A percentile compares a stretch with the other conserved stretches of the same genome.
Conservation (phyloP, 208 protist genomes). For the Leishmania gerbilli region DNA sequence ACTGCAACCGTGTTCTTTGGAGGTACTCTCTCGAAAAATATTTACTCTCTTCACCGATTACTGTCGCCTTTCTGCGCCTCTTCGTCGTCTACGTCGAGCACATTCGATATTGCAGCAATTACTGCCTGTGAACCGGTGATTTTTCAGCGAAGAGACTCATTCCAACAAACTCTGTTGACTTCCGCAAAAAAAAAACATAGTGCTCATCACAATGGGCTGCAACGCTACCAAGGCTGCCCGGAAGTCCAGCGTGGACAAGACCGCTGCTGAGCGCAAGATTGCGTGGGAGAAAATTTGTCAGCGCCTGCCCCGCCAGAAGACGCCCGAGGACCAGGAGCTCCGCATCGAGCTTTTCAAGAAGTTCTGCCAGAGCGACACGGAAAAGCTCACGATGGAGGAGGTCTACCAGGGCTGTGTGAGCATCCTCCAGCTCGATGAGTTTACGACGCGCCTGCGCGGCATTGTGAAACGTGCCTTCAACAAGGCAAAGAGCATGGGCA, state of each 20-base stretch:
- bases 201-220: neutral
- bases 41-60: neutral
- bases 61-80: neutral
- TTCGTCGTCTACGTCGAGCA: neutral
- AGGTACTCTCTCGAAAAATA: neutral
- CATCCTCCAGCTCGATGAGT: constrained; percentile 57
- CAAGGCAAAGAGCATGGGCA: constrained; percentile 67
- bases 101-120: neutral
- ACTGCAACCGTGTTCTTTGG: neutral
- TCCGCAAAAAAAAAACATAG: neutral
- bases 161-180: neutral
- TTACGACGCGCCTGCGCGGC: constrained; percentile 60
- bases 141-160: too few relatives aligned
- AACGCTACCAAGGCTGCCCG: too few relatives aligned
- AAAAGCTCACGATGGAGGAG: constrained; percentile 68
- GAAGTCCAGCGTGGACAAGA: constrained; percentile 26
- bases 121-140: neutral
- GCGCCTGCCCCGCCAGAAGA: constrained; percentile 40
- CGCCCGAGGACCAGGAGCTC: constrained; percentile 40
- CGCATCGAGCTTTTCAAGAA: constrained; percentile 73
- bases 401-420: constrained; percentile 51
- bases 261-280: constrained; percentile 40
- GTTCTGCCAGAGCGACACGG: constrained; percentile 68
- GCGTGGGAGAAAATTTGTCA: constrained; percentile 48
- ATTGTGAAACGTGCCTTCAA: constrained; percentile 84